phyloP scores from a whole-genome alignment of 2,329 filamentous ascomycete genomes.

The Paecilomyces niveus region DNA sequence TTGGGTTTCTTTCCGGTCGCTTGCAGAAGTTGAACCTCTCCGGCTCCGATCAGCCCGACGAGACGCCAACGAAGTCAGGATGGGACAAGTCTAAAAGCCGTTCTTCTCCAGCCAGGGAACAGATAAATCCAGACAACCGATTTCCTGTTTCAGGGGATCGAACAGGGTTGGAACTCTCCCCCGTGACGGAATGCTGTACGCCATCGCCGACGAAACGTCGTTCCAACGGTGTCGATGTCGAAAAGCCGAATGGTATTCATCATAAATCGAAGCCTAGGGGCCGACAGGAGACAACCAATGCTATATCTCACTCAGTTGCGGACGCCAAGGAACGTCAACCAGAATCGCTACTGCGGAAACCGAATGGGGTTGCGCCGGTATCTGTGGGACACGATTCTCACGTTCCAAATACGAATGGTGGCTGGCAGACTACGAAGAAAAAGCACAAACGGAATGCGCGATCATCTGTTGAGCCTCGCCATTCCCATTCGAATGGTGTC shows the following conservation, averaged over 20 bases:
- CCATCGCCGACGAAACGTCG: conserved; percentile 25
- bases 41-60: conserved; percentile 22
- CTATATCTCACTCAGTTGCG: conserved; percentile 8
- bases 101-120: conserved; percentile 2
- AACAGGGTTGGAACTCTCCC: conserved; percentile 15
- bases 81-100: conserved; percentile 17
- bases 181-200: conserved; percentile 22
- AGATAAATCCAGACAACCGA: conserved; percentile 14
- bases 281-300: conserved; percentile 20
- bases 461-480: conserved; percentile 23
- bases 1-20: conserved; percentile 28
- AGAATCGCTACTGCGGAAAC: conserved; percentile 21
- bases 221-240: conserved; percentile 23
- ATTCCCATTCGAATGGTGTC: conserved; percentile 19
- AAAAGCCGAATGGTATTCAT: conserved; percentile 26
- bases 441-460: conserved; percentile 34
- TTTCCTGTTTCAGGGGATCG: conserved; percentile 17
- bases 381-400: conserved; percentile 16
- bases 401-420: conserved; percentile 14
- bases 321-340: conserved; percentile 25
- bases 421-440: conserved; percentile 41
- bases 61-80: conserved; percentile 16
- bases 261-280: conserved; percentile 30
- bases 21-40: conserved; percentile 32
- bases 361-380: conserved; percentile 20